These are phyloP conservation scores for Diaporthe sp. DNA, from an alignment of 2,329 filamentous ascomycete species.

Conservation along the genomic window DNA sequence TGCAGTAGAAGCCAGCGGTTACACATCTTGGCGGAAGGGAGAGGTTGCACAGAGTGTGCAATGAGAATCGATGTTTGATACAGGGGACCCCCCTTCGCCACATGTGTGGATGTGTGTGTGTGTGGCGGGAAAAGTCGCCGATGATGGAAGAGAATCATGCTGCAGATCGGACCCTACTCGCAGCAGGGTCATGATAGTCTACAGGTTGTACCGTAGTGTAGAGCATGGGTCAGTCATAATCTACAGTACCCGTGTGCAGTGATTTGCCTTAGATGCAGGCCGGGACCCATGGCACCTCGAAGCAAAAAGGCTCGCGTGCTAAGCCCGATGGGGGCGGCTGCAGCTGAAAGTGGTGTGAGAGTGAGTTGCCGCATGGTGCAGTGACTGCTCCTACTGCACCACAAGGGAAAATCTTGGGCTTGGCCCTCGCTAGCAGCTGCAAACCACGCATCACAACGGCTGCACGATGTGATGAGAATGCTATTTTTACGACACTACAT, in stretches of 20 bases:
- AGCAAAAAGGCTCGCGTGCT: background rate
- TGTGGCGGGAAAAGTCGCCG: conserved; percentile 26
- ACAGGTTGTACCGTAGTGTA: no score
- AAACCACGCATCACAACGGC: background rate
- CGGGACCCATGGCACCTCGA: background rate
- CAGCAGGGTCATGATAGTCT: conserved; percentile 2
- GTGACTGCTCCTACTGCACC: background rate
- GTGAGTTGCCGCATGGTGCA: conserved; percentile 4
- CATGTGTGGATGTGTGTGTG: background rate
- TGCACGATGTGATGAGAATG: conserved; percentile 26
- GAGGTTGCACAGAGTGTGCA: background rate
- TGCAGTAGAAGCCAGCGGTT: background rate
- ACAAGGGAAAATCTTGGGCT: background rate
- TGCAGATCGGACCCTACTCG: conserved; percentile 25
- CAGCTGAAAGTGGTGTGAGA: conserved; percentile 15
- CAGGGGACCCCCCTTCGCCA: conserved; percentile 6
- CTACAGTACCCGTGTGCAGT: background rate
- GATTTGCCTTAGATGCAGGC: conserved; percentile 10
- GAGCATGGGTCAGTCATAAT: background rate
- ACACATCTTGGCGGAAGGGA: conserved; percentile 4
- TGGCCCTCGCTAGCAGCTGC: conserved; percentile 15
- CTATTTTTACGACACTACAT: conserved; percentile 32
- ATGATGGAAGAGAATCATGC: conserved; percentile 4
- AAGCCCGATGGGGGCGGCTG: conserved; percentile 3
- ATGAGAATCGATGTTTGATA: background rate